Evolutionary conservation across 306 rosid species (phyloP), one percentile per base, ranked within the genome.

Genomic region (Cucumis hystrix): DNA sequence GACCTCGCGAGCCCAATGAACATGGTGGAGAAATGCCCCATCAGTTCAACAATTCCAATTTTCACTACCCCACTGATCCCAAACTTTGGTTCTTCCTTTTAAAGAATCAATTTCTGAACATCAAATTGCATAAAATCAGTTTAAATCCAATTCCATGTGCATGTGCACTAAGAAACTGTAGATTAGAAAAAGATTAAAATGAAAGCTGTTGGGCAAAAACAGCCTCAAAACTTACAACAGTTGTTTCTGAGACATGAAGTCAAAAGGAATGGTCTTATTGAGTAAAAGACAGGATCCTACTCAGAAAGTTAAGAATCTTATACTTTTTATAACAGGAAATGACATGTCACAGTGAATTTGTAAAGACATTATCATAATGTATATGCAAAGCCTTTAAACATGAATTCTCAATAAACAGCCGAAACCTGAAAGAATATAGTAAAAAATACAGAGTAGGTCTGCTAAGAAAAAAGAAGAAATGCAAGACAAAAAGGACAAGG

Each of bases 21-120:
- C 96, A 95, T 85, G 79, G 96, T 83, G 7, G 97, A 89, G 15
- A 90, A 87, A 64, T 91, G 93, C 87, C 87, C 96, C 99, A 92
- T 95, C 70, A 82, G 64, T 56, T 73, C 62, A 54, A 43, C 21
- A 78, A 68, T 16, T 65, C 61, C 64, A 64, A 78, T 65, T 67
- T 40, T 51, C 62, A 45, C 52, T 35, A 28, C 40, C 57, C 59
- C 59, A 71, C 59, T 14, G 59, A 47, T 49, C n/a, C 60, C 40
- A 28, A 71, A 49, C 60, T 49, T 49, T 71, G 56, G 21, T 49
- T 71, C 43, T 49, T 71, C 43, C 60, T 51, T 51, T 51, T 49
- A 72, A 72, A 72, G 61, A 51, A 72, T 47, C 43, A 72, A 28
- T 52, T 49, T 78, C 80, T 78, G 80, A 78, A 52, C 75, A 65